Conservation (phyloP, 208 protist genomes). For the Leishmania tropica region DNA sequence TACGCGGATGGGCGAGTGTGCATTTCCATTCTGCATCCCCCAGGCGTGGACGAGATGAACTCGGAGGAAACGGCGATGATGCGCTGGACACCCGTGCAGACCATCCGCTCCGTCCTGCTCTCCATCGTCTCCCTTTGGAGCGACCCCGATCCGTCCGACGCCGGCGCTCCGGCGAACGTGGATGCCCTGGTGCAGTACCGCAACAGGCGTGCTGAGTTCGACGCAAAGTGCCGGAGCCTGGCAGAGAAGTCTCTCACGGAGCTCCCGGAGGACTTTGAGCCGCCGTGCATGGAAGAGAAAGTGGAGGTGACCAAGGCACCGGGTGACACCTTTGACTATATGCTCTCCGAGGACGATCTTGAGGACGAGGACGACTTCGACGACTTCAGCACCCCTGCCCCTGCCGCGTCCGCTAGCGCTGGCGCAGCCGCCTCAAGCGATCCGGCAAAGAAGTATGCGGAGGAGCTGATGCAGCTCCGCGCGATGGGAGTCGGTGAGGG, state of each 20-base stretch:
- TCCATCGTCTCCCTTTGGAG: constrained; percentile 94
- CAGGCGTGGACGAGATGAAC: constrained; percentile 96
- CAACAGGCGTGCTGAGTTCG: constrained; percentile 71
- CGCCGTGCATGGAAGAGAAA: constrained; percentile 65
- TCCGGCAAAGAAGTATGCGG: constrained; percentile 41
- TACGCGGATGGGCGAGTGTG: constrained; percentile 97
- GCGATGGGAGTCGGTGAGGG: constrained; percentile 66
- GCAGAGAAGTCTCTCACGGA: constrained; percentile 88
- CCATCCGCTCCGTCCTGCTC: constrained; percentile 94
- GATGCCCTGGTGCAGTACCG: constrained; percentile 91
- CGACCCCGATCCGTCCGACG: constrained; percentile 94
- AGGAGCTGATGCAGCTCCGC: constrained; percentile 78
- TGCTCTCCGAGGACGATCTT: constrained; percentile 31
- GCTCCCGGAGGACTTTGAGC: constrained; percentile 89
- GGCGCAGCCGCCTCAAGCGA: constrained; percentile 2
- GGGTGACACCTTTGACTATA: constrained; percentile 34
- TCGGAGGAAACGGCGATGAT: constrained; percentile 92
- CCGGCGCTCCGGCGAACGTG: constrained; percentile 95
- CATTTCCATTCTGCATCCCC: constrained; percentile 98
- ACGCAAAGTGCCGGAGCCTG: constrained; percentile 59
- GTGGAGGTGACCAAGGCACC: constrained; percentile 35
- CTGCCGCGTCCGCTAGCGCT: background rate
- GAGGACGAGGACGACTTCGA: constrained; percentile 57
- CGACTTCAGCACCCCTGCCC: constrained; percentile 29
- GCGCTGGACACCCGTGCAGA: constrained; percentile 96